These are phyloP conservation scores for Clonostachys rosea DNA, from an alignment of 2,329 filamentous ascomycete genomes.

Conservation along the genomic window DNA sequence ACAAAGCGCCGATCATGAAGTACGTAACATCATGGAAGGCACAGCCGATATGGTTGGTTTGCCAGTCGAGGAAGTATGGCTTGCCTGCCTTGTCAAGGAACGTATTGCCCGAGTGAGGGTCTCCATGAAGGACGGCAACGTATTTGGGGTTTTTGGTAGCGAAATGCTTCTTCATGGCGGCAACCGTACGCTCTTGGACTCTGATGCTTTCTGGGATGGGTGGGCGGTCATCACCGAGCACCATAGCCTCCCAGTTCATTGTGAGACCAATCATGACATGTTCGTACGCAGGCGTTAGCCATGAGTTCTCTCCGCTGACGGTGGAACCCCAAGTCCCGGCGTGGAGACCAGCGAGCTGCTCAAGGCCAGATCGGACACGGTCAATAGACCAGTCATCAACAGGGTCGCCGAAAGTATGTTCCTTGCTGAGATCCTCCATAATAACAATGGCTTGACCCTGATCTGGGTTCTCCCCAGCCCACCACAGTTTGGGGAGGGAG, in stretches of 20 bases:
- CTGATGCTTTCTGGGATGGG: conserved; percentile 27
- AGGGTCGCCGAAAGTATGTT: conserved; percentile 22
- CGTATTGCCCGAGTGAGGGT: conserved; percentile 36
- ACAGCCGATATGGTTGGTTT: conserved; percentile 30
- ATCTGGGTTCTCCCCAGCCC: conserved; percentile 21
- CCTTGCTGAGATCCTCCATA: conserved; percentile 24
- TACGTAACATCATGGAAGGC: conserved; percentile 37
- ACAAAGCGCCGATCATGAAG: conserved; percentile 28
- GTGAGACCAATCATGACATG: too few species aligned
- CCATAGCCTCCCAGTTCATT: conserved; percentile 17
- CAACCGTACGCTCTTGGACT: conserved; percentile 23
- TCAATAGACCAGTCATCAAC: conserved; percentile 22
- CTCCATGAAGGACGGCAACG: conserved; percentile 32
- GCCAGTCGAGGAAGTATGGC: conserved; percentile 36
- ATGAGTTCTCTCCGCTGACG: conserved; percentile 28
- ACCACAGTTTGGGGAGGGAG: conserved; percentile 27
- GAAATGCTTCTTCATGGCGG: conserved; percentile 28
- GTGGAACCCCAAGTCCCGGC: conserved; percentile 32
- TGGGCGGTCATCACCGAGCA: conserved; percentile 18
- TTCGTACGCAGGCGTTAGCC: conserved; percentile 14
- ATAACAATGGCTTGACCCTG: conserved; percentile 32
- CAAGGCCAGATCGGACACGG: conserved; percentile 24
- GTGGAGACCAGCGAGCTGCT: conserved; percentile 32
- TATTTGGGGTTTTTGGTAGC: conserved; percentile 27
- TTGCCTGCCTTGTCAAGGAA: conserved; percentile 26